A percentile compares a stretch with the other conserved stretches of the same genome.
Conservation (phyloP, 208 protist genomes). For the Leishmania guyanensis region DNA sequence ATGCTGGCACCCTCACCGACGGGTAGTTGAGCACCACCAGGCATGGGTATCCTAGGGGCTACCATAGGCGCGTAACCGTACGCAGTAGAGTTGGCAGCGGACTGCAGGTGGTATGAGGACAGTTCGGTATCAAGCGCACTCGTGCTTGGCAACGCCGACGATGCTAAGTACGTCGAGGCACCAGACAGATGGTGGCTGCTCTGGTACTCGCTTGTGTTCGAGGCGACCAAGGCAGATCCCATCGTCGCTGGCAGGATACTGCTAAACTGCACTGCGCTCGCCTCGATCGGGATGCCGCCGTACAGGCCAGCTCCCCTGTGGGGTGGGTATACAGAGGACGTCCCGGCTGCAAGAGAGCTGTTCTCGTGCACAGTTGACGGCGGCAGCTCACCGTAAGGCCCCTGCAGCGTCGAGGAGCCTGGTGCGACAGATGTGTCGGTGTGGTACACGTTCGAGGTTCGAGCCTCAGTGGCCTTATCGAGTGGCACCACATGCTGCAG, state of each 20-base stretch:
- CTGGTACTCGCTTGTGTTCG: slow-evolving; percentile 44
- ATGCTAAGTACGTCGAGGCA: slow-evolving; percentile 25
- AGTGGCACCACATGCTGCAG: slow-evolving; percentile 85
- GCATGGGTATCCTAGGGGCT: slow-evolving; percentile 26
- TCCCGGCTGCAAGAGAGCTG: slow-evolving; percentile 46
- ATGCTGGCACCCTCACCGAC: slow-evolving; percentile 5
- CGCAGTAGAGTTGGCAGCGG: slow-evolving; percentile 37
- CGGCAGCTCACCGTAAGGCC: slow-evolving; percentile 42
- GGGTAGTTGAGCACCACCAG: neutral
- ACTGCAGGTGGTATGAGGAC: slow-evolving; percentile 83
- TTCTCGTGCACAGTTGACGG: slow-evolving; percentile 78
- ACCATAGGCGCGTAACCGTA: slow-evolving; percentile 15
- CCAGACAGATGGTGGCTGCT: slow-evolving; percentile 28
- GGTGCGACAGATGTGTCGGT: slow-evolving; percentile 59
- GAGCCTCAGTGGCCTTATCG: slow-evolving; percentile 76
- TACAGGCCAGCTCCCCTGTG: slow-evolving; percentile 35
- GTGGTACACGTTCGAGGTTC: slow-evolving; percentile 84
- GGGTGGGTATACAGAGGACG: slow-evolving; percentile 23
- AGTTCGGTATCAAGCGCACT: slow-evolving; percentile 34
- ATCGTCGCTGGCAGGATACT: slow-evolving; percentile 15
- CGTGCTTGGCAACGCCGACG: slow-evolving; percentile 17
- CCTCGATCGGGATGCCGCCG: slow-evolving; percentile 50
- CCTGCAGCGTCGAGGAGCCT: slow-evolving; percentile 20
- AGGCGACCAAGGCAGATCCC: slow-evolving; percentile 22
- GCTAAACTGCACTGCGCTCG: slow-evolving; percentile 71